Percentiles rank a stretch among this genome's conserved stretches.
Conservation (phyloP, 306 rosid genomes). For the Coriaria nepalensis region DNA sequence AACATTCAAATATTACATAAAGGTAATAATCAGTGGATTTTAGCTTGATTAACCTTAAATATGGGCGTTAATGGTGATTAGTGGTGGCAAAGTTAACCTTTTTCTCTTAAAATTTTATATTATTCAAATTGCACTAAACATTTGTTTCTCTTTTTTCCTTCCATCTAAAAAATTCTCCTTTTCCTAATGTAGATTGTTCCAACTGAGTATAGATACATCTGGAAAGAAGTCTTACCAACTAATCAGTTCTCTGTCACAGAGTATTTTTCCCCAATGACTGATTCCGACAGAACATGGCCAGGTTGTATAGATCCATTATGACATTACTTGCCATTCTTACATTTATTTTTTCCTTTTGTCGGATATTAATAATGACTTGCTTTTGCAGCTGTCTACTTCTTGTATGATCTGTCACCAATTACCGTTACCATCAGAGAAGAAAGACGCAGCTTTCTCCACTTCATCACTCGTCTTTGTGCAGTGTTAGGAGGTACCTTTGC, state of each 20-base stretch:
- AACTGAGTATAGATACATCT: constrained; percentile 75
- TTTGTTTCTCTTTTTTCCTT: background rate
- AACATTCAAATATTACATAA: constrained; percentile 88
- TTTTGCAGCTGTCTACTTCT: constrained; percentile 87
- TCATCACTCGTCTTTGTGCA: constrained; percentile 91
- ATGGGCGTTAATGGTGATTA: no score
- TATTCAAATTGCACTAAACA: background rate
- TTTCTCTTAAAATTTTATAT: background rate
- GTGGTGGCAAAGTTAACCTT: no score
- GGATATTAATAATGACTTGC: background rate
- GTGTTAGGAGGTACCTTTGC: constrained; percentile 97
- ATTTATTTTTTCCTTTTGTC: no score
- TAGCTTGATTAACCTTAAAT: background rate
- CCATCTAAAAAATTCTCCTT: constrained; percentile 1
- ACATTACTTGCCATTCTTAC: no score
- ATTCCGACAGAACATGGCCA: constrained; percentile 83
- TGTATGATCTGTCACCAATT: constrained; percentile 95
- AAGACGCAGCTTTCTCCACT: constrained; percentile 92
- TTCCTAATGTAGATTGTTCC: constrained; percentile 70
- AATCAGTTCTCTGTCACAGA: constrained; percentile 97
- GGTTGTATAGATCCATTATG: constrained; percentile 30
- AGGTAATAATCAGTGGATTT: constrained; percentile 36
- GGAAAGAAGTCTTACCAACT: constrained; percentile 82
- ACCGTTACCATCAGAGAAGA: constrained; percentile 96
- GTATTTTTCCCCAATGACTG: constrained; percentile 73